Base-by-base conservation (phyloP, 2,329 filamentous ascomycete species). In the Colletotrichum tropicale region DNA sequence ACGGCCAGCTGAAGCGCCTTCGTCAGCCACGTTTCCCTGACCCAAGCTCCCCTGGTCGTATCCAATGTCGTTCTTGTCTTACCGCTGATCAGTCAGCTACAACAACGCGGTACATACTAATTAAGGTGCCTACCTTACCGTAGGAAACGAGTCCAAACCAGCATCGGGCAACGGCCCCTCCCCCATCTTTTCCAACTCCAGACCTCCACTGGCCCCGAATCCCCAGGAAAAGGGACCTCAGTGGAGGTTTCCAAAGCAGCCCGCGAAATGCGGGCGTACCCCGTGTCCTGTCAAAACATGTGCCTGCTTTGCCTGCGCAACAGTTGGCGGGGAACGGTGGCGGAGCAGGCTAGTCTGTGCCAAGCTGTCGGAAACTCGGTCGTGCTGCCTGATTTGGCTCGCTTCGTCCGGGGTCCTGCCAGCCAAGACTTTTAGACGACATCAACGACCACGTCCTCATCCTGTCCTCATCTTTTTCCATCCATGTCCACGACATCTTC, bases 311-410 rank as follows among this genome's bases (percentile, higher is more conserved):
- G 32, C 61, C 34, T 64, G 61, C 13, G n/a, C 61, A 36, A 34
- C 32, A 43, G 32, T 64, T 34, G 36, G 61, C 61, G 61, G 61
- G 61, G 43, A 36, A 52, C 26, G 12, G 74, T 76, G 74, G 74
- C 74, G 74, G 28, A 69, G 74, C 70, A 69, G 18, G 26, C 64
- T 73, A 73, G 64, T 58, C 70, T 48, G 26, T 38, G 74, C 74
- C 70, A 68, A 73, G 70, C 74, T 76, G 74, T 69, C 70, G 74
- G 64, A 62, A 43, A 48, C 36, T 67, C 73, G 73, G 74, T 21
- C 43, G 24, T 76, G 24, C 32, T 74, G 64, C 74, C 74, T 64
- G 26, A 68, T 64, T 36, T 16, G 30, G 74, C 48, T 76, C 30
- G 34, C 13, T 12, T 60, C 24, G 34, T 61, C 58, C 56, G 73